Conservation (phyloP, 345 rosid genomes). For the Salix brachista region DNA sequence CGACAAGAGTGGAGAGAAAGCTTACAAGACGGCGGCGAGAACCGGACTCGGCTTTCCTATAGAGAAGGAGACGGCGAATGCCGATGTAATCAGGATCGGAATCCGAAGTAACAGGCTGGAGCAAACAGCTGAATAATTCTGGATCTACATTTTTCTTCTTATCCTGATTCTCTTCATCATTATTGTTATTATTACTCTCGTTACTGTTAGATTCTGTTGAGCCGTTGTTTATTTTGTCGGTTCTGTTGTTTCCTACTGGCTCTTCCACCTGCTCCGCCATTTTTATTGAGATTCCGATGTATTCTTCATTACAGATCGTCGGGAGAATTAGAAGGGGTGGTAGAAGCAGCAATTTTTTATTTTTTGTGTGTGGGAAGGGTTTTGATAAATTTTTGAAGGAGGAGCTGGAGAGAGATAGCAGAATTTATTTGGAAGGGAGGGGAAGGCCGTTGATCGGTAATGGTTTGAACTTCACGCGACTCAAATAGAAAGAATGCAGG, state of each 20-base stretch:
- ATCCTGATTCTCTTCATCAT: not conserved
- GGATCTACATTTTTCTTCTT: conserved; percentile 45
- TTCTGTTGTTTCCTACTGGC: not conserved
- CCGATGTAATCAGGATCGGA: conserved; percentile 69
- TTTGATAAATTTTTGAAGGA: too few species aligned
- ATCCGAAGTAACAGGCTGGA: conserved; percentile 60
- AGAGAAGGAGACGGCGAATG: conserved; percentile 81
- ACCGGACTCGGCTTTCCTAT: conserved; percentile 67
- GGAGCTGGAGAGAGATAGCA: not conserved
- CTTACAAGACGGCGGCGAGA: conserved; percentile 59
- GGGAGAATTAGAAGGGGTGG: too few species aligned
- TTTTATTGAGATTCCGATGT: conserved; percentile 6
- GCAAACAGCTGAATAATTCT: conserved; percentile 68
- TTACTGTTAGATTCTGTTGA: conserved; percentile 22
- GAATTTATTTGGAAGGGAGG: not conserved
- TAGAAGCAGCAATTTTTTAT: not conserved
- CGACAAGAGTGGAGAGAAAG: conserved; percentile 5
- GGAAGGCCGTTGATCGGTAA: not conserved
- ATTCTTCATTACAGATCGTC: conserved; percentile 27
- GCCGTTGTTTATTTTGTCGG: conserved; percentile 14
- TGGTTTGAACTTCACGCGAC: not conserved
- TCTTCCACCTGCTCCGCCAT: conserved; percentile 39
- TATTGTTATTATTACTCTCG: not conserved
- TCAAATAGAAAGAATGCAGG: too few species aligned
- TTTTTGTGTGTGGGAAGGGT: too few species aligned